phyloP scores from a whole-genome alignment of 768 basidiomycete genomes.

The Hericium alpestre region DNA sequence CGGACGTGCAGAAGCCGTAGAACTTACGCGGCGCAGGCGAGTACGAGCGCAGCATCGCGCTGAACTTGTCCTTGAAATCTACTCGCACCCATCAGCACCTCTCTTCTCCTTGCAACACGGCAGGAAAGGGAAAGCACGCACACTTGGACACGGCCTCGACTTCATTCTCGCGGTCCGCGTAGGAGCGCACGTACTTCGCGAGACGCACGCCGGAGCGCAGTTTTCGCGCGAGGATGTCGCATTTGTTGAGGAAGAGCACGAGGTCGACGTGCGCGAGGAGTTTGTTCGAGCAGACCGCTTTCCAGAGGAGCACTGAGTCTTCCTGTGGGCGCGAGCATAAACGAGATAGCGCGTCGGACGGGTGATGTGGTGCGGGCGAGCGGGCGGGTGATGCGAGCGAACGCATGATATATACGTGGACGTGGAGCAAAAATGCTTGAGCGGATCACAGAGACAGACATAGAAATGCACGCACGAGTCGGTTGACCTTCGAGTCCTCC shows the following conservation, averaged over 20 bases:
- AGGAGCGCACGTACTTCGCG: conserved; percentile 61
- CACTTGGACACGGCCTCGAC: conserved; percentile 58
- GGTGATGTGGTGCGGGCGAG: background rate
- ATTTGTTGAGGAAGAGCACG: conserved; percentile 76
- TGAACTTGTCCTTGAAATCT: conserved; percentile 66
- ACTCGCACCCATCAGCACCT: background rate
- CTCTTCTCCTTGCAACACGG: background rate
- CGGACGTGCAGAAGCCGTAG: conserved; percentile 69
- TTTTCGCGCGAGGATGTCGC: conserved; percentile 62
- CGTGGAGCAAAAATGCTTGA: background rate
- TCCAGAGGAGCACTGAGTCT: conserved; percentile 72
- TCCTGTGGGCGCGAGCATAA: conserved; percentile 32
- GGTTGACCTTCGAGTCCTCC: conserved; percentile 42
- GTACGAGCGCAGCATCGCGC: conserved; percentile 66
- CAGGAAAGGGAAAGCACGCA: conserved; percentile 23
- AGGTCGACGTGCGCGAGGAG: conserved; percentile 62
- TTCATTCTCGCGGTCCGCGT: conserved; percentile 58
- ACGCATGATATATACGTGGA: background rate
- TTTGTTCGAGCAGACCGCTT: conserved; percentile 58
- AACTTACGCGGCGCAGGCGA: conserved; percentile 67
- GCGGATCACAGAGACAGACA: background rate
- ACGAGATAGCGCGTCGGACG: no score
- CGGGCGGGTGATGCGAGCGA: background rate
- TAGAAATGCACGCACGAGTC: conserved; percentile 27
- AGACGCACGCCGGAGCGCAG: conserved; percentile 54